Evolutionary conservation across 495 filamentous ascomycete species (phyloP), one percentile per base, ranked within the genome.

Genomic region (Geopyxis carbonaria): DNA sequence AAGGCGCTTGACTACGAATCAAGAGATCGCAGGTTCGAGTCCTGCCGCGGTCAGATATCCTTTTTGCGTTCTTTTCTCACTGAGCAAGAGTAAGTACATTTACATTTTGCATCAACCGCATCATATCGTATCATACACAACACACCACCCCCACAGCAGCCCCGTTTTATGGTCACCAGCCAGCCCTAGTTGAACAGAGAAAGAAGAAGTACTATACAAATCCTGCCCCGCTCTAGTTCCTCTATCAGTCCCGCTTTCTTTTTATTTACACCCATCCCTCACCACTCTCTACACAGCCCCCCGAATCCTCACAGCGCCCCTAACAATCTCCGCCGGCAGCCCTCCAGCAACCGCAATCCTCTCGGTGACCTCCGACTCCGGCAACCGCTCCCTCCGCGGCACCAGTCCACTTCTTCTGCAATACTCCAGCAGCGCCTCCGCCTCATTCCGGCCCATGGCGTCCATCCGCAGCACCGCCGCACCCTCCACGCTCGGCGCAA

Each of bases 381-480:
- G 78, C 76, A 29, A 93, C 39, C 1, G 24, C 15, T 6, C 65
- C 31, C 57, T 61, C 40, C 69, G 58, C 38, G 78, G 70, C 52
- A 91, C 56, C 49, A 94, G 62, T 13, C 89, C 89, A 57, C 83
- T 92, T 18, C 65, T 69, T 2, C 81, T 86, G 61, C 84, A 95
- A 60, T 94, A 95, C 65, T 94, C 89, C 72, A 95, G 72, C 47
- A 89, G 63, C 1, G 70, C 67, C 38, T 78, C 70, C 25, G 86
- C 75, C 62, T 95, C 86, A 16, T 63, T 59, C 55, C 73, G 81
- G 39, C 63, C 78, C 43, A 94, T 40, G 3, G 80, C 77, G 20
- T 61, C 61, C 18, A 92, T 48, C 9, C 61, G 59, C 31, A 73
- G 13, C 1, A 72, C 51, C 29, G 59, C 47, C 9, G 65, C 64